Percentiles rank a stretch among this genome's conserved stretches.
phyloP scores from a whole-genome alignment of 768 basidiomycete genomes.

The Flagelloscypha sp. region DNA sequence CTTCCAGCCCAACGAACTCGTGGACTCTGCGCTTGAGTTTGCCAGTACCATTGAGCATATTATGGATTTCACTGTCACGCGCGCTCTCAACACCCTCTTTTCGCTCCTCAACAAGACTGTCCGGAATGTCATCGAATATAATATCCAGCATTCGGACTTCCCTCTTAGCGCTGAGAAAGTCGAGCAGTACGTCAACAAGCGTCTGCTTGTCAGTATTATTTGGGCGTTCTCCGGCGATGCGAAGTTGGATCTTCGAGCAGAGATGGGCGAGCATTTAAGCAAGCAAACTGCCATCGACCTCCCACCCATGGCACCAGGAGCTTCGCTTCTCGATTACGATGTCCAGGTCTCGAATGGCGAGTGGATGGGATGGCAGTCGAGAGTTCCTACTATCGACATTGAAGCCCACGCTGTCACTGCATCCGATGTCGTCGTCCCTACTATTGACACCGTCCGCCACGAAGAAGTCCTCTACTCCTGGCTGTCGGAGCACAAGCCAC shows the following conservation, averaged over 20 bases:
- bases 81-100: conserved; percentile 92
- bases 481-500: conserved; percentile 96
- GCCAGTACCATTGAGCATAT: conserved; percentile 90
- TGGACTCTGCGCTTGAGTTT: conserved; percentile 67
- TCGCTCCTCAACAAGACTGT: conserved; percentile 95
- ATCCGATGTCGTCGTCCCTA: conserved; percentile 94
- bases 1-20: conserved; percentile 77
- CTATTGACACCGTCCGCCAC: conserved; percentile 96
- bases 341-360: conserved; percentile 80
- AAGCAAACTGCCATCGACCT: conserved; percentile 85
- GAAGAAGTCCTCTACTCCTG: conserved; percentile 98
- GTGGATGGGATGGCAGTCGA: conserved; percentile 87
- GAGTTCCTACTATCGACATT: conserved; percentile 92
- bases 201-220: conserved; percentile 83
- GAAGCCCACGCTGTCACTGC: conserved; percentile 95
- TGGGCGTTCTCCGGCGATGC: conserved; percentile 99
- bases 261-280: conserved; percentile 82
- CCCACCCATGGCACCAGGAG: conserved; percentile 65
- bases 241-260: conserved; percentile 80
- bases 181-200: conserved; percentile 86
- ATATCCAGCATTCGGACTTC: conserved; percentile 91
- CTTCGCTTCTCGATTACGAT: conserved; percentile 90
- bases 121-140: conserved; percentile 91
- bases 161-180: conserved; percentile 77
- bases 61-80: conserved; percentile 94